A percentile compares a stretch with the other conserved stretches of the same genome.
Evolutionary conservation across 345 rosid species (phyloP).

Genomic region (Eucalyptus cloeziana): DNA sequence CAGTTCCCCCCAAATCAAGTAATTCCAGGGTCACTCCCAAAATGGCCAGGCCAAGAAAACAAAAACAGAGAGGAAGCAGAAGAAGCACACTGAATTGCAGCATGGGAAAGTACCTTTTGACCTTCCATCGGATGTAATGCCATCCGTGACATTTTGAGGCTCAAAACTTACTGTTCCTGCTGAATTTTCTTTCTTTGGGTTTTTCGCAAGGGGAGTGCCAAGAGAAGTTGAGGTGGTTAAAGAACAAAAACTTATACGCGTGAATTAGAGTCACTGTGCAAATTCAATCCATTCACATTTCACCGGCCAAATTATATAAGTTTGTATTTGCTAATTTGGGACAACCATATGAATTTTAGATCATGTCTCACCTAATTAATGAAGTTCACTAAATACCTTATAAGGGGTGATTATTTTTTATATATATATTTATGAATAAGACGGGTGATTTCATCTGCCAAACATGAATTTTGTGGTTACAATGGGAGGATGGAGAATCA

Average conservation of each 20-base stretch:
- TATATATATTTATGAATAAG: background rate
- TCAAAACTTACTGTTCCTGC: background rate
- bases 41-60: background rate
- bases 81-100: background rate
- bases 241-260: background rate
- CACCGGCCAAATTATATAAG: background rate
- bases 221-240: background rate
- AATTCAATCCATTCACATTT: fast-evolving
- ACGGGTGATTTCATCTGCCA: background rate
- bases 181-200: background rate
- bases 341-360: background rate
- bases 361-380: fast-evolving
- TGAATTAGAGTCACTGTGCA: background rate
- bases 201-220: background rate
- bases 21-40: background rate
- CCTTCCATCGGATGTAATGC: background rate
- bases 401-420: background rate
- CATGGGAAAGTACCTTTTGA: background rate
- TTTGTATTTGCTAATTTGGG: fast-evolving
- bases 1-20: background rate
- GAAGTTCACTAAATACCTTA: background rate
- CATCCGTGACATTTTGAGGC: background rate
- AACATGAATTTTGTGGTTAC: background rate
- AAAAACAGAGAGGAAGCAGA: background rate
- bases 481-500: background rate